phyloP scores from a whole-genome alignment of 2,329 filamentous ascomycete genomes.

The Aspergillus cejpii region DNA sequence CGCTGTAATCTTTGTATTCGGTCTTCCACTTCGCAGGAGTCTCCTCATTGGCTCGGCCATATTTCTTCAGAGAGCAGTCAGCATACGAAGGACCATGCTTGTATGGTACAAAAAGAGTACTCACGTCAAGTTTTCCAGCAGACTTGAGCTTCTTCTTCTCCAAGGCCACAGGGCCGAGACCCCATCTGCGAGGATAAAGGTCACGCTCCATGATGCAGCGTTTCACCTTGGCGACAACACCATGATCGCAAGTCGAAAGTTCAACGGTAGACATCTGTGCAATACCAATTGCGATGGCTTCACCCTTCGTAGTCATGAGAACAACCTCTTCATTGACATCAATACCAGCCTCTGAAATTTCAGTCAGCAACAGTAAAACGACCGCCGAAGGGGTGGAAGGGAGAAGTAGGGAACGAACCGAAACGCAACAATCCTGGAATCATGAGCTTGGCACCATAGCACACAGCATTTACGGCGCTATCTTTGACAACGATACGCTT shows the following conservation, averaged over 20 bases:
- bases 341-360: conserved; percentile 66
- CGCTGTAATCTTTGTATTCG: conserved; percentile 85
- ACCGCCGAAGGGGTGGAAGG: neutral
- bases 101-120: conserved; percentile 19
- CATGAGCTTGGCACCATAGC: conserved; percentile 99
- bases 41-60: conserved; percentile 80
- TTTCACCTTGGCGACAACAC: conserved; percentile 97
- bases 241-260: conserved; percentile 93
- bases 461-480: conserved; percentile 90
- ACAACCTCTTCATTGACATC: conserved; percentile 95
- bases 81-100: conserved; percentile 8
- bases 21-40: conserved; percentile 90
- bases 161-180: conserved; percentile 80
- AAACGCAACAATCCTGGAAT: conserved; percentile 91
- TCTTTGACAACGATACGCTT: conserved; percentile 98
- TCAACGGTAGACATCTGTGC: conserved; percentile 98
- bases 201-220: conserved; percentile 99
- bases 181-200: conserved; percentile 94
- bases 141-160: conserved; percentile 99
- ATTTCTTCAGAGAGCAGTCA: conserved; percentile 58
- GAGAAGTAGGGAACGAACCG: conserved; percentile 48
- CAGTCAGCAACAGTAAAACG: conserved; percentile 9
- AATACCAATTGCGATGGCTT: conserved; percentile 93
- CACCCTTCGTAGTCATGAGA: conserved; percentile 97
- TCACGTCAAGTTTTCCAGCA: conserved; percentile 83